Conservation (phyloP, 75 land plant genomes). For the Cunninghamia lanceolata region DNA sequence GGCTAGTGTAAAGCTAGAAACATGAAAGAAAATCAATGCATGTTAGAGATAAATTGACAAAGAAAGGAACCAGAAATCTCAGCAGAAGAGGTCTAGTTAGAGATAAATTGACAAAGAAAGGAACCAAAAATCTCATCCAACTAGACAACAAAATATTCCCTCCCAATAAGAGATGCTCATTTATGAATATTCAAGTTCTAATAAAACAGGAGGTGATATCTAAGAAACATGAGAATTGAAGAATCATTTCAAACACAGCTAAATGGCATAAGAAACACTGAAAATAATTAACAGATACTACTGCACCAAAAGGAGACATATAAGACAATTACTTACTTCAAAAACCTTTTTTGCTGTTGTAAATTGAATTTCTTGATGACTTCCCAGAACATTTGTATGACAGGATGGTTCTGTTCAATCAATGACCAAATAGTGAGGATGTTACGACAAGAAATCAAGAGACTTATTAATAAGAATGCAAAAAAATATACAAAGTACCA, state of each 20-base stretch:
- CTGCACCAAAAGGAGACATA: neutral
- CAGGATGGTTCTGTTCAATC: slow-evolving; percentile 68
- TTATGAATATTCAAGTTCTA: too few relatives aligned
- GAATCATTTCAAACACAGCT: neutral
- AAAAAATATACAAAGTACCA: neutral
- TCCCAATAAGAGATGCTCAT: too few relatives aligned
- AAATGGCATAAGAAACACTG: neutral
- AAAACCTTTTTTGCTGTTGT: slow-evolving; percentile 76
- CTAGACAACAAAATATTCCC: neutral
- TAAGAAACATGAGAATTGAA: neutral
- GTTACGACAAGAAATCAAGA: neutral
- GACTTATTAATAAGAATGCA: neutral
- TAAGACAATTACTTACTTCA: slow-evolving; percentile 52
- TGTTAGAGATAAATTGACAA: too few relatives aligned
- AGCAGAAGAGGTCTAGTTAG: too few relatives aligned
- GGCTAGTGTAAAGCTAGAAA: too few relatives aligned
- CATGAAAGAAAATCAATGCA: too few relatives aligned
- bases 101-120: too few relatives aligned
- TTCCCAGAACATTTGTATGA: slow-evolving; percentile 92
- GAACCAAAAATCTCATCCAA: neutral
- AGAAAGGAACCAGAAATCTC: too few relatives aligned
- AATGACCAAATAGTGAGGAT: neutral
- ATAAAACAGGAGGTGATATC: neutral
- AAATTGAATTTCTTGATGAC: slow-evolving; percentile 65
- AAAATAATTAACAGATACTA: slow-evolving; percentile 1